Evolutionary conservation across 2,329 filamentous ascomycete genomes (phyloP).

Genomic region (Sporothrix mexicana): DNA sequence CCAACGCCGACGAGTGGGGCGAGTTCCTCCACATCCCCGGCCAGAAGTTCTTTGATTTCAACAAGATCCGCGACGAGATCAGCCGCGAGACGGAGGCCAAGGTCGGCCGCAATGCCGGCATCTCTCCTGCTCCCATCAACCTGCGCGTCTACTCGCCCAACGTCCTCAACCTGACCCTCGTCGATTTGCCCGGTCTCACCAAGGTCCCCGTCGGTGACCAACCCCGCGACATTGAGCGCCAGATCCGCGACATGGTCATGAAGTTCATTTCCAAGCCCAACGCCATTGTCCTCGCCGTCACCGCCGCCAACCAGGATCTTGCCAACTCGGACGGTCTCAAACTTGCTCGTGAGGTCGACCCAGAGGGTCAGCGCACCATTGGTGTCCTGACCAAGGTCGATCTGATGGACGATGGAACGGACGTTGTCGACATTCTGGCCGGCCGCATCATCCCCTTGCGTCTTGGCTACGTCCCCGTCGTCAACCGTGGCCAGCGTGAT

Average conservation of each 20-base stretch:
- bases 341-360: constrained; percentile 94
- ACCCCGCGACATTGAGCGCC: constrained; percentile 96
- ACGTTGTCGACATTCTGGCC: constrained; percentile 95
- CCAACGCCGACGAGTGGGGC: constrained; percentile 96
- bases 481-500: constrained; percentile 96
- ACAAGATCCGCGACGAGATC: constrained; percentile 97
- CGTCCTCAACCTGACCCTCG: constrained; percentile 93
- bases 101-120: constrained; percentile 93
- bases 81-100: constrained; percentile 73
- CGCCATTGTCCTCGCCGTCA: constrained; percentile 95
- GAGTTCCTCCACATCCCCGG: constrained; percentile 97
- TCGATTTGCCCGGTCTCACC: constrained; percentile 93
- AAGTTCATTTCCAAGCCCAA: constrained; percentile 99
- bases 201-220: constrained; percentile 99
- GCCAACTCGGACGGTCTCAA: constrained; percentile 98
- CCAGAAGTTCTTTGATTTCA: constrained; percentile 89
- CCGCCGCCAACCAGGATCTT: constrained; percentile 95
- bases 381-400: constrained; percentile 96
- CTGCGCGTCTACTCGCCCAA: constrained; percentile 98
- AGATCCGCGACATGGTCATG: constrained; percentile 92
- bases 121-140: constrained; percentile 96
- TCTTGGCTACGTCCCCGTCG: constrained; percentile 91
- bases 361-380: constrained; percentile 91
- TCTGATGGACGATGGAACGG: constrained; percentile 98
- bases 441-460: constrained; percentile 95